phyloP scores from a whole-genome alignment of 352 stramenopile species.

The Pythium sukuiense region DNA sequence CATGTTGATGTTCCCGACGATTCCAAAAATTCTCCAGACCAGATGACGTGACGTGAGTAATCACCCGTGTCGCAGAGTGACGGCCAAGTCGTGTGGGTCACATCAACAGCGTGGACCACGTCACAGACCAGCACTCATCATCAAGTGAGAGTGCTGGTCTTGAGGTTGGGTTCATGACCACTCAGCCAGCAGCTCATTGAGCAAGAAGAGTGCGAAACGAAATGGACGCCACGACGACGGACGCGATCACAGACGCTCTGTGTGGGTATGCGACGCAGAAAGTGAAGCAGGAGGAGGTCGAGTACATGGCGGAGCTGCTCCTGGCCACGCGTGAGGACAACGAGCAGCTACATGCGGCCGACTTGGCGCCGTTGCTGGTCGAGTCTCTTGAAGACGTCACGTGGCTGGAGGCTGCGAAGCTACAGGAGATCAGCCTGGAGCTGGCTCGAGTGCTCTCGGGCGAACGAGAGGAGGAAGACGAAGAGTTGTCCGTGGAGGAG shows the following conservation, averaged over 20 bases:
- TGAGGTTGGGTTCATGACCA: neutral
- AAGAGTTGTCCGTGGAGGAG: constrained; percentile 13
- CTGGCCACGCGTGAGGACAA: constrained; percentile 48
- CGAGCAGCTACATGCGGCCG: constrained; percentile 11
- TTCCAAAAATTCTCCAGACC: neutral
- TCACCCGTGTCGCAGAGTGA: too few species aligned
- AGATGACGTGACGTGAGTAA: neutral
- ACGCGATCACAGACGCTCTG: constrained; percentile 4
- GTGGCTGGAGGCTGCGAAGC: constrained; percentile 32
- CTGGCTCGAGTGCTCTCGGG: constrained; percentile 16
- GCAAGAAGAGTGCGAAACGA: neutral
- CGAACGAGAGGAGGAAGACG: constrained; percentile 7
- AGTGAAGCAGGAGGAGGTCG: constrained; percentile 43
- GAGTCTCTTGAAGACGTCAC: constrained; percentile 48
- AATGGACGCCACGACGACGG: constrained; percentile 10
- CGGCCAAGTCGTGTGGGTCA: neutral
- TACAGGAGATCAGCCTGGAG: constrained; percentile 9
- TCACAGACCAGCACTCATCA: neutral
- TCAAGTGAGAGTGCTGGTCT: neutral
- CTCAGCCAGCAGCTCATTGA: neutral
- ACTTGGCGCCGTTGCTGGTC: constrained; percentile 31
- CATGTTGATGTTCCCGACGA: neutral
- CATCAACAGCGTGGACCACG: neutral
- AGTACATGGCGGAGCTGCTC: constrained; percentile 69
- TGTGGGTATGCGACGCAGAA: constrained; percentile 12